Conservation (phyloP, 306 rosid species). For the Cyclanthera cordifolia region DNA sequence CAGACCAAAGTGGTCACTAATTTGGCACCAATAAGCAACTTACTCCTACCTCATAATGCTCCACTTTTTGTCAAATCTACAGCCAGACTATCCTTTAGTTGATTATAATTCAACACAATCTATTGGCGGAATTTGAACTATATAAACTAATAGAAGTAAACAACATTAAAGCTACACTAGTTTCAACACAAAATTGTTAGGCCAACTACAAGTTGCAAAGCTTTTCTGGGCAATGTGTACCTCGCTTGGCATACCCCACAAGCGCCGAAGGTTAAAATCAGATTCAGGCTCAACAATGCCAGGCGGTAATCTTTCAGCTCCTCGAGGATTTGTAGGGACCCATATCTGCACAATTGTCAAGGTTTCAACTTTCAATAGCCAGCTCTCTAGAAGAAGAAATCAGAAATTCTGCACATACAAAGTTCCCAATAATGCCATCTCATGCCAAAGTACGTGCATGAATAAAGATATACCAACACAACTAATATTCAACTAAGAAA, state of each 20-base stretch:
- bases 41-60: neutral
- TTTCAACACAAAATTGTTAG: slow-evolving; percentile 4
- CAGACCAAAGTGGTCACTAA: neutral
- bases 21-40: neutral
- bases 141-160: neutral
- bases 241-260: slow-evolving; percentile 72
- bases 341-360: slow-evolving; percentile 53
- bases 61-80: slow-evolving; percentile 3
- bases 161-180: neutral
- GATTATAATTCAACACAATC: too few relatives aligned
- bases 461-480: neutral
- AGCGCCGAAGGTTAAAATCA: slow-evolving; percentile 60
- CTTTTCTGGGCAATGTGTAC: slow-evolving; percentile 28
- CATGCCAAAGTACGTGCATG: neutral
- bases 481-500: neutral
- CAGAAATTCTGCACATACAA: neutral
- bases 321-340: slow-evolving; percentile 82
- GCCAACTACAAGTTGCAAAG: slow-evolving; percentile 6
- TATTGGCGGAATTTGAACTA: neutral
- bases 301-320: slow-evolving; percentile 81
- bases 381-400: too few relatives aligned
- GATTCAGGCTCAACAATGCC: slow-evolving; percentile 56
- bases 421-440: neutral
- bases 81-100: neutral
- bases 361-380: slow-evolving; percentile 8